Evolutionary conservation across 441 rosid genomes (phyloP).

Genomic region (Flueggea neowawraea): DNA sequence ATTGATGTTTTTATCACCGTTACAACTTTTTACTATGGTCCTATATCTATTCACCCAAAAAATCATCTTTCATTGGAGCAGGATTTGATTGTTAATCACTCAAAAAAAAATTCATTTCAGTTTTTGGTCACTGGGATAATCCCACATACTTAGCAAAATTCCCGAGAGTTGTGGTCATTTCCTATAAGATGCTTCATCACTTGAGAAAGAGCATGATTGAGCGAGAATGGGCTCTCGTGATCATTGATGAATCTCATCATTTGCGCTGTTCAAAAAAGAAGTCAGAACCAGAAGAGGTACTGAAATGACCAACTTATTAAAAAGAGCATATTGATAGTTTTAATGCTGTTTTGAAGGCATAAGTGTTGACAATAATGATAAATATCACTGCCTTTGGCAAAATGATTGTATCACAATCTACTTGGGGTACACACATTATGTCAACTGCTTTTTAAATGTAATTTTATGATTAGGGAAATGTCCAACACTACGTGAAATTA

Average conservation of each 20-base stretch:
- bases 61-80: neutral
- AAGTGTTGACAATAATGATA: neutral
- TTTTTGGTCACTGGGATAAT: constrained; percentile 79
- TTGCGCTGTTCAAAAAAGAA: constrained; percentile 72
- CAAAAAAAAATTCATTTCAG: constrained; percentile 31
- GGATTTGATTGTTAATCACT: neutral
- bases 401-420: too few species aligned
- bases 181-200: constrained; percentile 85
- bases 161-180: constrained; percentile 89
- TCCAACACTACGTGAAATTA: too few species aligned
- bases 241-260: constrained; percentile 96
- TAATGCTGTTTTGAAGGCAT: neutral
- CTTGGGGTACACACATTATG: too few species aligned
- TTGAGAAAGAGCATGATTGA: constrained; percentile 67
- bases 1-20: too few species aligned
- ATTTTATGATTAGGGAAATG: too few species aligned
- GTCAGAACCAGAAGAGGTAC: constrained; percentile 75
- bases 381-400: too few species aligned
- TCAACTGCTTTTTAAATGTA: too few species aligned
- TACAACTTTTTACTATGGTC: too few species aligned
- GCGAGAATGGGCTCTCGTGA: constrained; percentile 81
- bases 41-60: too few species aligned
- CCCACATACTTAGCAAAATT: constrained; percentile 61
- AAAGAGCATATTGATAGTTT: neutral
- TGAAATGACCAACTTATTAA: constrained; percentile 1